phyloP scores from a whole-genome alignment of 2,329 filamentous ascomycete genomes.

The Cladophialophora carrionii region DNA sequence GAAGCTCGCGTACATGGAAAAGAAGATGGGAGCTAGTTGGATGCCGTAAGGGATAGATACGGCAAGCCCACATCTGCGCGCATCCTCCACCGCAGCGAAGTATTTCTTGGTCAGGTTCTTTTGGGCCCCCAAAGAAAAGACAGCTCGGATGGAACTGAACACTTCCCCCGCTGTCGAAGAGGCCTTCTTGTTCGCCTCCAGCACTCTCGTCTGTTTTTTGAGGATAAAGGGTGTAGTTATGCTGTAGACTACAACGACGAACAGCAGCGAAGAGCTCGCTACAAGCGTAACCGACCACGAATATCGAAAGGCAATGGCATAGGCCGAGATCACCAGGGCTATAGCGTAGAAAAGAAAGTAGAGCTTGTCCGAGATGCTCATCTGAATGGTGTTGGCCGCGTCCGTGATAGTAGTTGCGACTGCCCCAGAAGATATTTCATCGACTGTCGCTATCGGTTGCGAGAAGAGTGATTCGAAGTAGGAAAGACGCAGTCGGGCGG shows the following conservation, averaged over 20 bases:
- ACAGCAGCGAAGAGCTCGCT: conserved; percentile 52
- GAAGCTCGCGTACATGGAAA: conserved; percentile 46
- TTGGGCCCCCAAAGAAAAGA: conserved; percentile 51
- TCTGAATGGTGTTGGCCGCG: conserved; percentile 57
- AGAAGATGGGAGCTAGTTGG: conserved; percentile 44
- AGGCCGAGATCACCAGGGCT: conserved; percentile 50
- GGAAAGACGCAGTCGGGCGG: conserved; percentile 54
- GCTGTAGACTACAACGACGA: conserved; percentile 43
- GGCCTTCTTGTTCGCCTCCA: conserved; percentile 45
- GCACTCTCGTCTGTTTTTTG: conserved; percentile 38
- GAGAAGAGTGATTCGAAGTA: conserved; percentile 56
- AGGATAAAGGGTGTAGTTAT: conserved; percentile 43
- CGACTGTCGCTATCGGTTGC: conserved; percentile 56
- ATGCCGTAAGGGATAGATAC: conserved; percentile 41
- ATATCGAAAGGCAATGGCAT: conserved; percentile 58
- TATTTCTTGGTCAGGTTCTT: conserved; percentile 46
- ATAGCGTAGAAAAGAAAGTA: conserved; percentile 49
- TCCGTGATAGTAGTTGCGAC: conserved; percentile 58
- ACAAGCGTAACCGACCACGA: conserved; percentile 59
- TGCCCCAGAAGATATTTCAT: conserved; percentile 55
- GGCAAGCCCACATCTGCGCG: conserved; percentile 42
- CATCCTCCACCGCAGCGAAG: conserved; percentile 44
- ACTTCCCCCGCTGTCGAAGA: conserved; percentile 52
- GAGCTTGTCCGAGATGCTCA: conserved; percentile 59
- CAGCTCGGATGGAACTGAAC: conserved; percentile 50